Evolutionary conservation across 1,139 yeast species (phyloP).

Genomic region (Geotrichum restrictum): DNA sequence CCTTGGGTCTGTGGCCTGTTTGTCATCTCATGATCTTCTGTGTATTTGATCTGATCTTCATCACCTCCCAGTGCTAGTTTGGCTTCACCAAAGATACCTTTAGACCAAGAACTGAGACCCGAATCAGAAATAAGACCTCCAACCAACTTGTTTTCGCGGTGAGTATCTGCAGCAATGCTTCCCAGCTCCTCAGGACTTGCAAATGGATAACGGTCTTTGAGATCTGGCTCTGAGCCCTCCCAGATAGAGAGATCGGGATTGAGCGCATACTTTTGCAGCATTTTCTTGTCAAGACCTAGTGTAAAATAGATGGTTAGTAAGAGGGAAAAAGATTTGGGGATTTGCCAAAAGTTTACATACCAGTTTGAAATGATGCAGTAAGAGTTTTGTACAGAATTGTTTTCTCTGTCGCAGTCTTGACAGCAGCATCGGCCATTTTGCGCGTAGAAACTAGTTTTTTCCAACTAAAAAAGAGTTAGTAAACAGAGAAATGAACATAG

Average conservation of each 20-base stretch:
- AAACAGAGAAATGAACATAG: not conserved
- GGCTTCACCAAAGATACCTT: conserved; percentile 9
- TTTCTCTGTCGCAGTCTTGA: conserved; percentile 42
- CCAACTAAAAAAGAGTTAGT: conserved; percentile 40
- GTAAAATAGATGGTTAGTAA: not conserved
- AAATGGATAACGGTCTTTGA: conserved; percentile 9
- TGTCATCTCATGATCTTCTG: not conserved
- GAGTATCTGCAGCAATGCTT: not conserved
- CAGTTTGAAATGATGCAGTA: conserved; percentile 3
- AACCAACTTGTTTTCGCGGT: conserved; percentile 4
- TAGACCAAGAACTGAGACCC: conserved; percentile 16
- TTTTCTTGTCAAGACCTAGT: conserved; percentile 11
- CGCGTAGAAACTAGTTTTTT: conserved; percentile 42
- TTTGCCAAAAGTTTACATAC: conserved; percentile 2
- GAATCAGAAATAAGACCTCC: conserved; percentile 39
- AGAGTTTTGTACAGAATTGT: conserved; percentile 43
- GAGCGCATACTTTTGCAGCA: conserved; percentile 7
- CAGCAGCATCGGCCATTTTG: conserved; percentile 45
- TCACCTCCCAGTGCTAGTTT: conserved; percentile 1
- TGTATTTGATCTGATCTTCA: not conserved
- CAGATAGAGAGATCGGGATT: conserved; percentile 9
- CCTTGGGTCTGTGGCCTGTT: not conserved
- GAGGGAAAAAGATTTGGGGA: not conserved
- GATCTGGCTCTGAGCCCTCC: not conserved
- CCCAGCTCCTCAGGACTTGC: conserved; percentile 6